Evolutionary conservation across 495 filamentous ascomycete genomes (phyloP).

Genomic region (Penicillium nucicola): DNA sequence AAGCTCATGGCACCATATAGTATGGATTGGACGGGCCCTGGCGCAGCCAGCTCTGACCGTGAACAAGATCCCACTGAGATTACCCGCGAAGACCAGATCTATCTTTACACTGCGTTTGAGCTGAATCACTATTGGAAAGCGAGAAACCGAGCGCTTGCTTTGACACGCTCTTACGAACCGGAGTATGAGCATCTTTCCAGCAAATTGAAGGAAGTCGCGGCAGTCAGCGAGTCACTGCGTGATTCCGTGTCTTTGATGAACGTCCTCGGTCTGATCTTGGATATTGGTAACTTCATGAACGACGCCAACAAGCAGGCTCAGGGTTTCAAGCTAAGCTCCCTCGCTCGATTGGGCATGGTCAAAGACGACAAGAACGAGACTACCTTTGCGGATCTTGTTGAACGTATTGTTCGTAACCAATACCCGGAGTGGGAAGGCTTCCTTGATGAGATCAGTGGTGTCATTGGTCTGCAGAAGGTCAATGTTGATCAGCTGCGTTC

Average conservation of each 20-base stretch:
- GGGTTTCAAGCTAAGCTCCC: conserved; percentile 94
- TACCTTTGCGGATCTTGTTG: conserved; percentile 93
- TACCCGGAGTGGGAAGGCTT: conserved; percentile 96
- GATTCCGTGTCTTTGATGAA: conserved; percentile 93
- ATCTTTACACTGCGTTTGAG: conserved; percentile 88
- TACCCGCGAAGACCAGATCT: conserved; percentile 92
- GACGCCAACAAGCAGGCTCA: conserved; percentile 97
- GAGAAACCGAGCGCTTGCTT: conserved; percentile 81
- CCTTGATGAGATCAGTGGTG: conserved; percentile 77
- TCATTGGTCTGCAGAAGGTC: conserved; percentile 82
- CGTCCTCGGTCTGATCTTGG: conserved; percentile 90
- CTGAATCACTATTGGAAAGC: conserved; percentile 99
- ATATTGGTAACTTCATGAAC: conserved; percentile 99
- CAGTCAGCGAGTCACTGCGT: conserved; percentile 81
- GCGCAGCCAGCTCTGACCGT: conserved; percentile 71
- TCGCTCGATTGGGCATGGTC: conserved; percentile 93
- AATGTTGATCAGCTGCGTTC: conserved; percentile 87
- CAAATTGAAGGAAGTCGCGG: conserved; percentile 77
- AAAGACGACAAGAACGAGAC: conserved; percentile 99
- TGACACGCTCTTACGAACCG: conserved; percentile 80
- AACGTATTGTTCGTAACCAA: conserved; percentile 92
- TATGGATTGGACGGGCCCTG: conserved; percentile 92
- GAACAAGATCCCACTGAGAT: conserved; percentile 88
- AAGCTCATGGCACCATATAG: conserved; percentile 94
- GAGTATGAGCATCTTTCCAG: conserved; percentile 89